Evolutionary conservation across 1,284 basidiomycete species (phyloP).

Genomic region (Cutaneotrichosporon mucoides): DNA sequence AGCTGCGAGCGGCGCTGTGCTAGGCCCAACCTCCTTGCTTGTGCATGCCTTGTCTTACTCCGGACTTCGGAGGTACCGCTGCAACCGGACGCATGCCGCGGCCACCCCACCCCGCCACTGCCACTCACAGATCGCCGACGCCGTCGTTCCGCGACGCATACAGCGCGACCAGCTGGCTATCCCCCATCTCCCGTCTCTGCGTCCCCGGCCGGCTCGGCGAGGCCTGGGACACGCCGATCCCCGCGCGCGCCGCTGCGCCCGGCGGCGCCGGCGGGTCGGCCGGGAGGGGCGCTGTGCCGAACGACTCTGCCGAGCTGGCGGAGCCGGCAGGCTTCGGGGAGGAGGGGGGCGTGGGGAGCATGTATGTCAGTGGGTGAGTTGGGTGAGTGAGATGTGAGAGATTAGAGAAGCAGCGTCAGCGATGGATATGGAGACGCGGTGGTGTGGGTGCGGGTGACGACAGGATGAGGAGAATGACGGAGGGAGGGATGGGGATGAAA

Average conservation of each 20-base stretch:
- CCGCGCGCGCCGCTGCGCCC: neutral
- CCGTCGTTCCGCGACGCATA: slow-evolving; percentile 57
- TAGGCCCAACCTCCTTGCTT: too few species aligned
- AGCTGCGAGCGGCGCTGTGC: too few species aligned
- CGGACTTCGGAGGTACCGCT: too few species aligned
- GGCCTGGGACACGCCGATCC: neutral
- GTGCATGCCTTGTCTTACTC: too few species aligned
- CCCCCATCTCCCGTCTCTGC: neutral
- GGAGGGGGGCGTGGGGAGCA: neutral
- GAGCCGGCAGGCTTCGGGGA: neutral
- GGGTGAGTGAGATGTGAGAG: neutral
- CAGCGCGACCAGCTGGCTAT: neutral
- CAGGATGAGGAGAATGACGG: too few species aligned
- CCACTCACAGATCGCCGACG: slow-evolving; percentile 71
- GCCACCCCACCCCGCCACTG: neutral
- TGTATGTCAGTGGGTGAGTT: neutral
- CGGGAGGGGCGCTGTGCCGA: neutral
- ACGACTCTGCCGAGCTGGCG: neutral
- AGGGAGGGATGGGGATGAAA: neutral
- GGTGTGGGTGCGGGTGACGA: too few species aligned
- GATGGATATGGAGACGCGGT: too few species aligned
- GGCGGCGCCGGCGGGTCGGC: neutral
- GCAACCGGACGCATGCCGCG: too few species aligned
- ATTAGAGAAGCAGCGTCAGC: too few species aligned
- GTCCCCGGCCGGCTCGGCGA: neutral